phyloP scores from a whole-genome alignment of 345 rosid species.

The Populus ilicifolia region DNA sequence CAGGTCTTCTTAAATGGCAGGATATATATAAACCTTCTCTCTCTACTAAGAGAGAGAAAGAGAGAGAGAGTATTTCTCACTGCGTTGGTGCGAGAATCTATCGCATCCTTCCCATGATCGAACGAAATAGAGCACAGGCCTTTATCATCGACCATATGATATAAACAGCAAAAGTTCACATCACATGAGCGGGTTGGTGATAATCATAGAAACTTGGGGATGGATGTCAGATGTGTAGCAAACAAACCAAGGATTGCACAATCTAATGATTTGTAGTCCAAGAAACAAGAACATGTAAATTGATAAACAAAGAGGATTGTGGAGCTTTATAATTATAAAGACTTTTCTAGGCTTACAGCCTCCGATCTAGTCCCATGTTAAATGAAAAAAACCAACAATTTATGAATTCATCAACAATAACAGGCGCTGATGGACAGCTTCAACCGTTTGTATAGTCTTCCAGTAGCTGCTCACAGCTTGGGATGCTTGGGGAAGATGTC shows the following conservation, averaged over 20 bases:
- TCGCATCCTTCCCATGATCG: no score
- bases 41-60: no score
- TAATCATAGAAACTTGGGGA: no score
- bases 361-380: neutral
- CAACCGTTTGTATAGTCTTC: neutral
- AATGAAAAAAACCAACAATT: neutral
- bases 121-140: no score
- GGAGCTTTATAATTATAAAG: neutral
- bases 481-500: conserved; percentile 96
- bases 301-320: neutral
- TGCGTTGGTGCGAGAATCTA: no score
- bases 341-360: neutral
- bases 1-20: no score
- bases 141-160: no score
- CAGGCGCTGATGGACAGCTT: neutral
- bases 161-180: no score
- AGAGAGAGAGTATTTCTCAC: no score
- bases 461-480: conserved; percentile 50
- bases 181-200: no score
- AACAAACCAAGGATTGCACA: neutral
- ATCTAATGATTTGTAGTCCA: neutral
- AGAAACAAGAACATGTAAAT: neutral
- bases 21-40: no score
- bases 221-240: no score
- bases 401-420: neutral